Percentiles rank a stretch among this genome's conserved stretches.
Evolutionary conservation across 768 basidiomycete species (phyloP).

Genomic region (Brasilioporus rufonigricans): DNA sequence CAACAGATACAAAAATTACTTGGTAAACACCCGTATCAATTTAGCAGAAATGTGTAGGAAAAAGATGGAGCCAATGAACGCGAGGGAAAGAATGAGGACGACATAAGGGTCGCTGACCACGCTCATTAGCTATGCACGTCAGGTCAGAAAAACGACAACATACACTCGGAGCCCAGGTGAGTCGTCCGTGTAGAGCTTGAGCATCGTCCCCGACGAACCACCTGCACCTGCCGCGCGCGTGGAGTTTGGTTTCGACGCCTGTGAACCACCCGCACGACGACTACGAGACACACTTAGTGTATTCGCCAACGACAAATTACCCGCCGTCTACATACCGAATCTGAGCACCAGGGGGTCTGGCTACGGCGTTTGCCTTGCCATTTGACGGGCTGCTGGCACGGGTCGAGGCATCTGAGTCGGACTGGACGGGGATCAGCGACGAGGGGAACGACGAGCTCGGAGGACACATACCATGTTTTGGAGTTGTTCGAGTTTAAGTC

Average conservation of each 20-base stretch:
- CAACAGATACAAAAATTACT: constrained; percentile 40
- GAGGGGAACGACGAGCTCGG: neutral
- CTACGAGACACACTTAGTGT: constrained; percentile 34
- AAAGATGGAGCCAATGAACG: constrained; percentile 98
- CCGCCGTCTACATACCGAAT: constrained; percentile 57
- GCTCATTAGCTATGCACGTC: constrained; percentile 2
- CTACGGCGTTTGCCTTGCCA: constrained; percentile 48
- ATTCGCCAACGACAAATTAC: neutral
- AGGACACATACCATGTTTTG: constrained; percentile 33
- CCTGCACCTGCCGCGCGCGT: constrained; percentile 91
- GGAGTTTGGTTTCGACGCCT: constrained; percentile 77
- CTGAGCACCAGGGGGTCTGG: constrained; percentile 76
- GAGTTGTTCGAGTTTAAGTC: constrained; percentile 7
- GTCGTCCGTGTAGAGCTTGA: constrained; percentile 98
- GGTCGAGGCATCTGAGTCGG: constrained; percentile 72
- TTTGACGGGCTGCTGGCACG: constrained; percentile 40
- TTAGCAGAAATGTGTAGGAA: constrained; percentile 98
- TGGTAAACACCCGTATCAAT: constrained; percentile 86
- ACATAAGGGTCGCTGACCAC: constrained; percentile 85
- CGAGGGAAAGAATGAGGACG: constrained; percentile 91
- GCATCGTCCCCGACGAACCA: constrained; percentile 97
- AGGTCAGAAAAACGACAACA: constrained; percentile 35
- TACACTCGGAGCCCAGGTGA: constrained; percentile 97
- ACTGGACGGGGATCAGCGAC: constrained; percentile 41
- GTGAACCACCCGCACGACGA: constrained; percentile 67